These are phyloP conservation scores for Pseudocercospora vitis DNA, from an alignment of 2,329 filamentous ascomycete genomes.

Conservation along the genomic window DNA sequence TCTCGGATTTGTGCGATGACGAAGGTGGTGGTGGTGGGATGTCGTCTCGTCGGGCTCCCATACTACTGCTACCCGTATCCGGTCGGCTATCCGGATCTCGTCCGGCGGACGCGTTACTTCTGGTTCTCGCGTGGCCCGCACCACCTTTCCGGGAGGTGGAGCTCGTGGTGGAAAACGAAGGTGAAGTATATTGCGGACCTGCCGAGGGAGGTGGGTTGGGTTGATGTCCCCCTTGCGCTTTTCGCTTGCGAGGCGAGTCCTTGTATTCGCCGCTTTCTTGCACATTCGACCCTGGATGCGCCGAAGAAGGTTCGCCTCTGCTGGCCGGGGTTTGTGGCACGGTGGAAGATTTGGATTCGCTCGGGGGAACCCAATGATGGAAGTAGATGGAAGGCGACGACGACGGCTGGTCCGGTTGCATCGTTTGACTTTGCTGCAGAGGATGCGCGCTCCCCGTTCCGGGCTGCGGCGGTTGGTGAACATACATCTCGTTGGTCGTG, in stretches of 20 bases:
- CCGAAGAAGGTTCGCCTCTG: conserved; percentile 48
- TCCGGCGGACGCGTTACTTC: conserved; percentile 60
- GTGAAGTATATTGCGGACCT: conserved; percentile 50
- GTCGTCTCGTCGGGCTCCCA: conserved; percentile 25
- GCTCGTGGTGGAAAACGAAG: conserved; percentile 56
- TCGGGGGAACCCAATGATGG: conserved; percentile 88
- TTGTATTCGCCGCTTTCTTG: conserved; percentile 61
- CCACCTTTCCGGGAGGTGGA: conserved; percentile 57
- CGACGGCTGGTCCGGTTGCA: conserved; percentile 62
- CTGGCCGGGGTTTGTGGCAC: conserved; percentile 74
- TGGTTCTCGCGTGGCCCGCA: conserved; percentile 63
- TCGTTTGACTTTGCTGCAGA: conserved; percentile 49
- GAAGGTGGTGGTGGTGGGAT: conserved; percentile 15
- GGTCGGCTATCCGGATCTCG: conserved; percentile 27
- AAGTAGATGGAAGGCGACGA: conserved; percentile 80
- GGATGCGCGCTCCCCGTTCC: conserved; percentile 43
- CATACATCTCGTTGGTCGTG: conserved; percentile 54
- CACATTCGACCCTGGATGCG: conserved; percentile 53
- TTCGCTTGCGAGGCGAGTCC: conserved; percentile 82
- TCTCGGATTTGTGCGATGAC: conserved; percentile 13
- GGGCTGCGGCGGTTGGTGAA: conserved; percentile 49
- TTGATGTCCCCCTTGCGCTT: conserved; percentile 60
- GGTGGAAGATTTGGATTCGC: conserved; percentile 53
- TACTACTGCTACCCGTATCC: conserved; percentile 16
- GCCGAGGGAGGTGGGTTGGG: conserved; percentile 53